phyloP scores from a whole-genome alignment of 106 monocot genomes.

The Acorus calamus region DNA sequence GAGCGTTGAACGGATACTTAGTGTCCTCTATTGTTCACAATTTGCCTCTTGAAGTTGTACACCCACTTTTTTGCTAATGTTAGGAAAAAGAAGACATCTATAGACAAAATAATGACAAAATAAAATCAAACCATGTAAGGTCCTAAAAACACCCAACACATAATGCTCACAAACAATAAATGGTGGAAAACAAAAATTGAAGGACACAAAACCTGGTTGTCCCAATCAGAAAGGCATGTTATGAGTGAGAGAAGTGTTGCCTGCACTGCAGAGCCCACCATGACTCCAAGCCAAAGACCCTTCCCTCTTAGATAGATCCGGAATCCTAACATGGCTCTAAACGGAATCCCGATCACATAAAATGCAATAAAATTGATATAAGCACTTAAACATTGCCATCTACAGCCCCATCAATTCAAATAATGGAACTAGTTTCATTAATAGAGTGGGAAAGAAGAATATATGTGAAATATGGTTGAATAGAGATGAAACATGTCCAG shows the following conservation, averaged over 20 bases:
- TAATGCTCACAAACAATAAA: too few relatives aligned
- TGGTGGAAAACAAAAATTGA: too few relatives aligned
- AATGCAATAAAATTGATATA: slow-evolving; percentile 39
- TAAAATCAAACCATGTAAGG: too few relatives aligned
- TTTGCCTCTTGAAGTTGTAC: too few relatives aligned
- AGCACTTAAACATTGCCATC: slow-evolving; percentile 54
- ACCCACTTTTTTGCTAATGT: too few relatives aligned
- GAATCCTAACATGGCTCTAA: slow-evolving; percentile 50
- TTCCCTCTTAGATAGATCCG: slow-evolving; percentile 34
- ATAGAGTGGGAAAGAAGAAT: neutral
- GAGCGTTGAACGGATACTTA: too few relatives aligned
- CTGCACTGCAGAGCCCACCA: slow-evolving; percentile 49
- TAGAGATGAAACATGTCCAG: neutral
- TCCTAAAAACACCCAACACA: too few relatives aligned
- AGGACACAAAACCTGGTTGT: slow-evolving; percentile 42
- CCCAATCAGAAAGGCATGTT: slow-evolving; percentile 73
- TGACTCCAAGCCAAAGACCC: slow-evolving; percentile 79
- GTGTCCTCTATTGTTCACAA: too few relatives aligned
- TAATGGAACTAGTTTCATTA: neutral
- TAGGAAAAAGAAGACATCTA: too few relatives aligned
- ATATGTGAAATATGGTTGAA: neutral
- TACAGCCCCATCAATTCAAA: slow-evolving; percentile 21
- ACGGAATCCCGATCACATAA: slow-evolving; percentile 60
- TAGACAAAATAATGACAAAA: too few relatives aligned
- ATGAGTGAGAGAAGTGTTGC: slow-evolving; percentile 37